These are phyloP conservation scores for Aulographum hederae DNA, from an alignment of 2,329 filamentous ascomycete genomes.

Conservation along the genomic window DNA sequence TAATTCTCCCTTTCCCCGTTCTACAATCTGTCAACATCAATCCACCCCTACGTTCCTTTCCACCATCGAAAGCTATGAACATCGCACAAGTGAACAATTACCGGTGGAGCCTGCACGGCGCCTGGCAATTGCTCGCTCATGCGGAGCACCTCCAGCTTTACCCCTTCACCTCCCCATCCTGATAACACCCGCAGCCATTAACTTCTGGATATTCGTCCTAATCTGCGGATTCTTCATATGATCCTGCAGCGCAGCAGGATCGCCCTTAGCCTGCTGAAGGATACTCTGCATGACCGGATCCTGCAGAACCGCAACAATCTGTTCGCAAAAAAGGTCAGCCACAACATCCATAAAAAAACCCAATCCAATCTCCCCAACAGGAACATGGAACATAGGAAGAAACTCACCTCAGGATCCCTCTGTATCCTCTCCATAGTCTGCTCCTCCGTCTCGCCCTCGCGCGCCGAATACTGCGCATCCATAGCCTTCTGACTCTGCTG, in stretches of 20 bases:
- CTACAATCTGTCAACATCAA: too few species aligned
- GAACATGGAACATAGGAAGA: neutral
- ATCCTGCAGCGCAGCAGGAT: constrained; percentile 82
- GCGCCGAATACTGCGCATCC: constrained; percentile 71
- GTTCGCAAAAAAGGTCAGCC: constrained; percentile 11
- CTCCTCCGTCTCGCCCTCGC: constrained; percentile 90
- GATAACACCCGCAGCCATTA: constrained; percentile 85
- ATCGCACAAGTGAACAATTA: too few species aligned
- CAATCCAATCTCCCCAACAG: too few species aligned
- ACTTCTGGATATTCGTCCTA: constrained; percentile 78
- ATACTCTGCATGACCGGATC: constrained; percentile 98
- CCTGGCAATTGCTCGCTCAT: too few species aligned
- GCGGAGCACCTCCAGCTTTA: too few species aligned
- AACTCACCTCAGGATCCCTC: constrained; percentile 69
- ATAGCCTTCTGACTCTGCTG: constrained; percentile 87
- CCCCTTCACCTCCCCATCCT: constrained; percentile 40
- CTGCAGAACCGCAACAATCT: constrained; percentile 79
- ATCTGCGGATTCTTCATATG: constrained; percentile 91
- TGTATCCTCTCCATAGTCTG: constrained; percentile 83
- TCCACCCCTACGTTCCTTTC: too few species aligned
- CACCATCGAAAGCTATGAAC: too few species aligned
- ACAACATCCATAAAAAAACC: too few species aligned
- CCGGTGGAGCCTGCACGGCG: too few species aligned
- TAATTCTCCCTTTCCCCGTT: too few species aligned
- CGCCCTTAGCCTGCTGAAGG: constrained; percentile 85